phyloP scores from a whole-genome alignment of 768 basidiomycete species.

The Guyanaporus albipodus region DNA sequence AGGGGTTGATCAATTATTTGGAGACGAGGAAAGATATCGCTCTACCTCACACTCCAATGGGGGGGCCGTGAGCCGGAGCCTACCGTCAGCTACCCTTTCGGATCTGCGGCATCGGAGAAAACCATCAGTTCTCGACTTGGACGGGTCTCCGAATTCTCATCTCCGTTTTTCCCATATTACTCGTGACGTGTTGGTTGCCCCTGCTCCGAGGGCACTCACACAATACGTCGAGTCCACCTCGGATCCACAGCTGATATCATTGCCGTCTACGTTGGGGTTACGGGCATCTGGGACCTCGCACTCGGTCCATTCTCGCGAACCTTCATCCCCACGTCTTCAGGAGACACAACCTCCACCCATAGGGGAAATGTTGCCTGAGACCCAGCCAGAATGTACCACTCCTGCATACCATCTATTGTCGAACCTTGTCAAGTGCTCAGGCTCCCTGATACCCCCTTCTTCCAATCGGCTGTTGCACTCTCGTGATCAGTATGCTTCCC shows the following conservation, averaged over 20 bases:
- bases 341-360: not conserved
- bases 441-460: conserved; percentile 24
- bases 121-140: conserved; percentile 43
- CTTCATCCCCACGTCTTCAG: not conserved
- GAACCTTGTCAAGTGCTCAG: conserved; percentile 44
- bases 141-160: conserved; percentile 29
- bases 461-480: conserved; percentile 31
- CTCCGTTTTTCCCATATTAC: conserved; percentile 50
- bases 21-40: conserved; percentile 16
- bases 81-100: conserved; percentile 38
- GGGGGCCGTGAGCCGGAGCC: conserved; percentile 40
- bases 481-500: conserved; percentile 33
- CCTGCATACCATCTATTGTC: conserved; percentile 63
- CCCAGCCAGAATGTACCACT: conserved; percentile 41
- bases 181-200: conserved; percentile 55
- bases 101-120: conserved; percentile 36
- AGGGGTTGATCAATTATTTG: conserved; percentile 59
- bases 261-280: conserved; percentile 72
- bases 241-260: conserved; percentile 47
- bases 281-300: conserved; percentile 37
- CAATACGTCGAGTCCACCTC: conserved; percentile 62
- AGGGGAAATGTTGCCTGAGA: conserved; percentile 32
- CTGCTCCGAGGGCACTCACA: conserved; percentile 71
- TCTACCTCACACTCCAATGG: conserved; percentile 10
- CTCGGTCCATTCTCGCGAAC: conserved; percentile 10